Conservation (phyloP, 176 grass and related monocot genomes). For the Miscanthus lutarioriparius region DNA sequence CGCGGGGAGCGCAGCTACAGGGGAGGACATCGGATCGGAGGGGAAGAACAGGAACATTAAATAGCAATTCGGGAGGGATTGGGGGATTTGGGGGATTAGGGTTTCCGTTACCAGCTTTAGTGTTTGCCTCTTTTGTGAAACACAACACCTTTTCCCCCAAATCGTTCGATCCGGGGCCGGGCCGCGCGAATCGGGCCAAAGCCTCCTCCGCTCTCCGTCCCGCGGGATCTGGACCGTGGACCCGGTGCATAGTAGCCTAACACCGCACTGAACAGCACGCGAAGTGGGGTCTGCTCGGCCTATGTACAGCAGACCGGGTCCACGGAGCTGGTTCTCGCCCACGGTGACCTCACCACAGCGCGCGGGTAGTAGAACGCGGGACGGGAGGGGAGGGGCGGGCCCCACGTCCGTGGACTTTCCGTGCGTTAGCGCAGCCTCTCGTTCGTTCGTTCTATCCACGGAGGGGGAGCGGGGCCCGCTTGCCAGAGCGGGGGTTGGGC, state of each 20-base stretch:
- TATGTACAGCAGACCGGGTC: background rate
- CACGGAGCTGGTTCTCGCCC: background rate
- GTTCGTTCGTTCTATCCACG: background rate
- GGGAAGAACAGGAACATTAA: slow-evolving; percentile 37
- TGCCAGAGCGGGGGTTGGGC: background rate
- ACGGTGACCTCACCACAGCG: background rate
- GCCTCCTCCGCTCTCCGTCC: background rate
- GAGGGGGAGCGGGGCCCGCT: background rate
- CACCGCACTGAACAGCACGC: too few species aligned
- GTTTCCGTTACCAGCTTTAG: slow-evolving; percentile 48
- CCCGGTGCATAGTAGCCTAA: background rate
- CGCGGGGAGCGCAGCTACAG: background rate
- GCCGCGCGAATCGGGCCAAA: slow-evolving; percentile 39
- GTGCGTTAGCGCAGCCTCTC: slow-evolving; percentile 19
- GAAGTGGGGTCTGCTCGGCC: fast-evolving
- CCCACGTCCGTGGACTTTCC: slow-evolving; percentile 3
- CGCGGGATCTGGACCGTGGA: background rate
- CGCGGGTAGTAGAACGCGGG: slow-evolving; percentile 1
- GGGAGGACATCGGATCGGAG: slow-evolving; percentile 38
- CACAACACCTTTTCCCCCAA: background rate
- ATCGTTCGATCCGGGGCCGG: slow-evolving; percentile 12
- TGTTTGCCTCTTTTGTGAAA: slow-evolving; percentile 9
- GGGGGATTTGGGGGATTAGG: slow-evolving; percentile 36
- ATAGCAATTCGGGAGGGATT: slow-evolving; percentile 35
- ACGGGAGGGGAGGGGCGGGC: background rate